Conservation (phyloP, 2,329 filamentous ascomycete genomes). For the Aspergillus brunneoviolaceus region DNA sequence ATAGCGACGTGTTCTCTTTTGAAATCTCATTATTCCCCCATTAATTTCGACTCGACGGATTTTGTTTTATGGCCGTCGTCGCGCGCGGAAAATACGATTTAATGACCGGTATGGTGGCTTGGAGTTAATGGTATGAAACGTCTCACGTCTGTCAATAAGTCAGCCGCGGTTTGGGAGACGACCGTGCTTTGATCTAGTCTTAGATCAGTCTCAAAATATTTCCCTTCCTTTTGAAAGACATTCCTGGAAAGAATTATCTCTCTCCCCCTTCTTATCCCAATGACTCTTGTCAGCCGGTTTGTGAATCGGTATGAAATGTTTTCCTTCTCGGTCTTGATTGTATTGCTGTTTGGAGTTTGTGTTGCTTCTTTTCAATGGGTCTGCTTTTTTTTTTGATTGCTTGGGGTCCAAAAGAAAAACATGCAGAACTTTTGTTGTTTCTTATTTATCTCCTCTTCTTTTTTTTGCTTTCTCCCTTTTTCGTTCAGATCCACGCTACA, state of each 20-base stretch:
- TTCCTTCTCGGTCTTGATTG: not conserved
- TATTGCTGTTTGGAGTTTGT: conserved; percentile 7
- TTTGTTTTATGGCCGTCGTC: conserved; percentile 27
- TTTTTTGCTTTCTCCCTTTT: not conserved
- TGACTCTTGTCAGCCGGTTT: not conserved
- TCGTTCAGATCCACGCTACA: not conserved
- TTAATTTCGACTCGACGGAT: conserved; percentile 30
- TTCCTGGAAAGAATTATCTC: not conserved
- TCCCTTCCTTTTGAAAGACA: conserved; percentile 21
- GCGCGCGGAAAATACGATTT: conserved; percentile 26
- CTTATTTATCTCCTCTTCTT: conserved; percentile 9
- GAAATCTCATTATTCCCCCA: conserved; percentile 25
- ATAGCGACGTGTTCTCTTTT: conserved; percentile 3
- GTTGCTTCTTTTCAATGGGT: conserved; percentile 7
- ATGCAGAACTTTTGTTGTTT: too few species aligned
- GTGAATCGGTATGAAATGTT: conserved; percentile 9
- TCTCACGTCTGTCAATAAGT: conserved; percentile 12
- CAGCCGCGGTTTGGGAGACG: conserved; percentile 15
- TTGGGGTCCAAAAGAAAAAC: conserved; percentile 18
- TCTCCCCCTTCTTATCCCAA: not conserved
- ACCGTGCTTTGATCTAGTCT: conserved; percentile 18
- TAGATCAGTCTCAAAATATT: conserved; percentile 20
- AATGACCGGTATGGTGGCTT: conserved; percentile 32
- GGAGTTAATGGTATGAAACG: conserved; percentile 28
- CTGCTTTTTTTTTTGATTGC: not conserved